Evolutionary conservation across 169 alveolate genomes (phyloP).

Genomic region (Plasmodium blacklocki): DNA sequence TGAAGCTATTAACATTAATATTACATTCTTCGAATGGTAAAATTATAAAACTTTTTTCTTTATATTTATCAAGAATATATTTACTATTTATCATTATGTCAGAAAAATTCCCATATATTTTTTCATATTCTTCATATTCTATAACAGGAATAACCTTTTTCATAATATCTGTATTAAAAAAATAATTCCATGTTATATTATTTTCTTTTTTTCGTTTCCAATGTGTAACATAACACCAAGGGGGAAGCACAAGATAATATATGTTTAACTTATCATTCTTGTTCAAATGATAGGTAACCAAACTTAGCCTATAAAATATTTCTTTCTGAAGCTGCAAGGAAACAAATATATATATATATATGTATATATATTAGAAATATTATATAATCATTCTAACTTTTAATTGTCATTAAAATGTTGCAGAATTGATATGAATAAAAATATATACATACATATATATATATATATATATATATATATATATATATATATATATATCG

Average conservation of each 20-base stretch:
- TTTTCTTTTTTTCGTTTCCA: constrained; percentile 24
- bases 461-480: too few relatives aligned
- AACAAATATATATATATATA: background rate
- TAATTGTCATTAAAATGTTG: too few relatives aligned
- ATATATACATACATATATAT: too few relatives aligned
- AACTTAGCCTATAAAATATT: constrained; percentile 63
- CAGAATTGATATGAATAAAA: too few relatives aligned
- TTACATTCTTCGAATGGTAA: constrained; percentile 20
- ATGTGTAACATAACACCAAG: constrained; percentile 79
- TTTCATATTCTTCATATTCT: constrained; percentile 39
- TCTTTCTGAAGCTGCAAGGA: constrained; percentile 75
- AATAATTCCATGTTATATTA: constrained; percentile 22
- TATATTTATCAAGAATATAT: background rate
- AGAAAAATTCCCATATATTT: constrained; percentile 7
- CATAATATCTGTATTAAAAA: constrained; percentile 27
- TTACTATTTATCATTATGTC: constrained; percentile 39
- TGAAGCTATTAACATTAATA: constrained; percentile 5
- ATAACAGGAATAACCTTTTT: constrained; percentile 72
- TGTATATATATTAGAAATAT: too few relatives aligned
- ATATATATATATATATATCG: background rate
- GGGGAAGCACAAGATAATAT: constrained; percentile 77
- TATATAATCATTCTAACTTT: too few relatives aligned
- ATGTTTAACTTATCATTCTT: constrained; percentile 7
- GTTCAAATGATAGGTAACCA: constrained; percentile 51
- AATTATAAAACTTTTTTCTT: constrained; percentile 8